These are phyloP conservation scores for Nitzschia sp. DNA, from an alignment of 108 stramenopile genomes.

Conservation along the genomic window DNA sequence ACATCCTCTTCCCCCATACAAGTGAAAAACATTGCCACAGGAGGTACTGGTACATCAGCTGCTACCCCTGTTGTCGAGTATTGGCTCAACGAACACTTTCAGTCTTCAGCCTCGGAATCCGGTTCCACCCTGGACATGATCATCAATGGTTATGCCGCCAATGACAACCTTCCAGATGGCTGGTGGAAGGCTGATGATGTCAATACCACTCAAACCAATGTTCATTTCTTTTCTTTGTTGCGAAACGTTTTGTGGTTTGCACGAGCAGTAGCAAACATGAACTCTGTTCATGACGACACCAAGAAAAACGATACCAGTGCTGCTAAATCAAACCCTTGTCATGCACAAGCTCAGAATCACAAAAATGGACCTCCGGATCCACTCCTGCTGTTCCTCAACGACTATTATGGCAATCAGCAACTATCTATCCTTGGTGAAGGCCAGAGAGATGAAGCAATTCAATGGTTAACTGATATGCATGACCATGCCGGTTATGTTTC, in stretches of 20 bases:
- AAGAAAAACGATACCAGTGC: no score
- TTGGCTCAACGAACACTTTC: constrained; percentile 33
- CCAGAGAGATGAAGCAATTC: constrained; percentile 37
- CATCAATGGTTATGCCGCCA: constrained; percentile 68
- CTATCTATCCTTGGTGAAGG: constrained; percentile 47
- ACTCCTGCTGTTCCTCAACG: constrained; percentile 59
- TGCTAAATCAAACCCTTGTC: no score
- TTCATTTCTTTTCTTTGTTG: no score
- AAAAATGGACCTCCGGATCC: constrained; percentile 27
- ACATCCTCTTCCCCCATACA: not conserved
- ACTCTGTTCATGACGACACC: no score
- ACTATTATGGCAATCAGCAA: constrained; percentile 72
- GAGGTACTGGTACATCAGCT: constrained; percentile 56
- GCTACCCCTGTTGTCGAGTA: constrained; percentile 46
- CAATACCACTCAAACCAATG: no score
- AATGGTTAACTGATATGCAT: constrained; percentile 47
- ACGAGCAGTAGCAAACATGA: no score
- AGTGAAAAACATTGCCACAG: constrained; percentile 46
- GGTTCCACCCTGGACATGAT: constrained; percentile 37
- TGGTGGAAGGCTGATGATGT: not conserved
- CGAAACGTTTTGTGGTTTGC: no score
- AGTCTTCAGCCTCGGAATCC: constrained; percentile 33
- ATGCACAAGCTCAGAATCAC: no score
- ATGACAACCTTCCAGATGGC: constrained; percentile 44
- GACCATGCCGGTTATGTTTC: constrained; percentile 43